Conservation (phyloP, 2,329 filamentous ascomycete species). For the Sordariomycetes sp. region DNA sequence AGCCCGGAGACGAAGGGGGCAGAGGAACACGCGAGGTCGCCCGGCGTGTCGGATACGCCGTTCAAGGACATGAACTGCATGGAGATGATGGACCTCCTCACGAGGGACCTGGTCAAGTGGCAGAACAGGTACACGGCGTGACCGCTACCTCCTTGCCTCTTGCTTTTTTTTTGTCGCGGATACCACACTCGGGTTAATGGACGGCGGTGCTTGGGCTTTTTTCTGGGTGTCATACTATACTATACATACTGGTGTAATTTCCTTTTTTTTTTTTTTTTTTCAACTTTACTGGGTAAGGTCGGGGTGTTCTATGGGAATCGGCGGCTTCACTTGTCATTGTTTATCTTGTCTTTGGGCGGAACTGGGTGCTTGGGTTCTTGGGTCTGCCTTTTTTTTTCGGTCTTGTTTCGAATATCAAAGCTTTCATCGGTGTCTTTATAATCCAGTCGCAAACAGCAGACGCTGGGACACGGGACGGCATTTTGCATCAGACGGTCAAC, state of each 20-base stretch:
- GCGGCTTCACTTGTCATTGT: background rate
- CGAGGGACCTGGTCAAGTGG: slow-evolving; percentile 71
- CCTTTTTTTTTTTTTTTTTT: background rate
- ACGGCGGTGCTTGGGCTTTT: background rate
- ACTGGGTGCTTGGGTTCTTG: background rate
- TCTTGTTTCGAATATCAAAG: background rate
- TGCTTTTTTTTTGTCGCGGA: background rate
- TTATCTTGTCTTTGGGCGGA: background rate
- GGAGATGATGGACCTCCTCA: slow-evolving; percentile 86
- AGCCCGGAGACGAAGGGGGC: background rate
- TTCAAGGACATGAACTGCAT: slow-evolving; percentile 68
- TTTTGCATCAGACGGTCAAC: background rate
- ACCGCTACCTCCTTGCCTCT: background rate
- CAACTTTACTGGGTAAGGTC: background rate
- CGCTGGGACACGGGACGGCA: background rate
- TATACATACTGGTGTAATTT: background rate
- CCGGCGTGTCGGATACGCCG: slow-evolving; percentile 17
- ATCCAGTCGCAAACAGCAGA: no score
- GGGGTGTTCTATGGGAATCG: background rate
- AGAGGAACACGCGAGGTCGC: background rate
- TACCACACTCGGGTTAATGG: background rate
- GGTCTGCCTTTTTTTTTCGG: background rate
- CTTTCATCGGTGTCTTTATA: no score
- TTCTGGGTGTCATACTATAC: background rate
- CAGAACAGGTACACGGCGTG: slow-evolving; percentile 52